Percentiles rank a stretch among this genome's conserved stretches.
These are phyloP conservation scores for Austroboletus rostrupii DNA, from an alignment of 1,284 basidiomycete genomes.

Conservation along the genomic window DNA sequence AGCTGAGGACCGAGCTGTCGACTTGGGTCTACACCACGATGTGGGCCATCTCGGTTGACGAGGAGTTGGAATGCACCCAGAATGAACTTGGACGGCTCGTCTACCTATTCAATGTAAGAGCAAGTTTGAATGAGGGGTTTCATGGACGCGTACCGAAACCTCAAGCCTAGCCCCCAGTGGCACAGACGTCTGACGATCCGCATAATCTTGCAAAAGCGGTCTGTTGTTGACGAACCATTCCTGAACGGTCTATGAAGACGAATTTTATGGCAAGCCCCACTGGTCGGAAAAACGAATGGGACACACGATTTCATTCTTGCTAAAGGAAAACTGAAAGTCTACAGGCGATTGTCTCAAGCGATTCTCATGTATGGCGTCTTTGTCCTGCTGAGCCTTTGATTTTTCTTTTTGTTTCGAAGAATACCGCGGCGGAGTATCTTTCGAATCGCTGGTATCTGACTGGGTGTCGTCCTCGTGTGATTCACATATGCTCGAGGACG, in stretches of 20 bases:
- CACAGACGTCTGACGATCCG: slow-evolving; percentile 24
- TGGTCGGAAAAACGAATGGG: not conserved
- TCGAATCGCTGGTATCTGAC: not conserved
- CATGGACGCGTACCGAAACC: slow-evolving; percentile 18
- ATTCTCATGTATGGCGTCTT: not conserved
- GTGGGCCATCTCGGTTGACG: slow-evolving; percentile 24
- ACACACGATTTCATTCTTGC: slow-evolving; percentile 7
- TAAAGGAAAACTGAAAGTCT: slow-evolving; percentile 3
- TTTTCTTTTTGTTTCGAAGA: slow-evolving; percentile 17
- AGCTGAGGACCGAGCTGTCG: slow-evolving; percentile 28
- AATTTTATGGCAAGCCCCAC: not conserved
- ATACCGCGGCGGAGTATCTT: not conserved
- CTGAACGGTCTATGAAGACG: slow-evolving; percentile 8
- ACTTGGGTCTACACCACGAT: slow-evolving; percentile 9
- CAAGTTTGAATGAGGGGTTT: not conserved
- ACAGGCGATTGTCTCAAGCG: not conserved
- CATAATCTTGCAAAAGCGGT: slow-evolving; percentile 27
- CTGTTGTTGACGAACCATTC: slow-evolving; percentile 24
- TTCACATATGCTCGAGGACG: not conserved
- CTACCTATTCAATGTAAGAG: slow-evolving; percentile 17
- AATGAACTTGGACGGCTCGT: slow-evolving; percentile 25
- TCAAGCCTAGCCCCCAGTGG: slow-evolving; percentile 25
- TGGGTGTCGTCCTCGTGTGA: not conserved
- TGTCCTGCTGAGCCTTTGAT: slow-evolving; percentile 5
- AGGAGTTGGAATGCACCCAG: slow-evolving; percentile 27